Conservation (phyloP, 2,329 filamentous ascomycete genomes). For the Diplodia seriata region DNA sequence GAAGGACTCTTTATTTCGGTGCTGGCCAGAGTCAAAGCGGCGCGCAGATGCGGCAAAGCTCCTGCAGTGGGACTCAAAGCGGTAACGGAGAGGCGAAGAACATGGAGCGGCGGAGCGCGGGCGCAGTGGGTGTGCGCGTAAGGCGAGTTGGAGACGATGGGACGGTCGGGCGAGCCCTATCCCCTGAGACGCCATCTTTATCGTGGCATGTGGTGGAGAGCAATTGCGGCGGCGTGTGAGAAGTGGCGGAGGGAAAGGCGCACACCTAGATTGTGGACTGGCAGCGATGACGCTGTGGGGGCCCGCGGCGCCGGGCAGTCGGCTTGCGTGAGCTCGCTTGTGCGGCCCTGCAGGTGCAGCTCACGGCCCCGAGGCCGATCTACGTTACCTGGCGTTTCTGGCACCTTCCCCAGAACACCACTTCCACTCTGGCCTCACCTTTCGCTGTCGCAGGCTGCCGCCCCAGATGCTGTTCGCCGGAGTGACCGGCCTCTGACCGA, state of each 20-base stretch:
- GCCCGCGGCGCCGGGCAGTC: conserved; percentile 18
- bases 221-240: neutral
- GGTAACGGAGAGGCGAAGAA: conserved; percentile 36
- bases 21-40: conserved; percentile 49
- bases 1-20: conserved; percentile 61
- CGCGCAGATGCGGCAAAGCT: conserved; percentile 52
- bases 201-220: conserved; percentile 25
- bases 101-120: conserved; percentile 32
- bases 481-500: neutral
- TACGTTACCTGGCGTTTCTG: conserved; percentile 22
- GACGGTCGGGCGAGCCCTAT: conserved; percentile 29
- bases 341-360: conserved; percentile 23
- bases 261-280: neutral
- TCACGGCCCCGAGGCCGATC: conserved; percentile 9
- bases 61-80: conserved; percentile 30
- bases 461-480: conserved; percentile 8
- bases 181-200: conserved; percentile 20
- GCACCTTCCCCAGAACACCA: conserved; percentile 19
- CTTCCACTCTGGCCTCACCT: conserved; percentile 17
- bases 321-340: conserved; percentile 22
- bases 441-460: neutral
- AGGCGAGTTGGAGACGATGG: conserved; percentile 6
- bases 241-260: conserved; percentile 3
- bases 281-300: conserved; percentile 30
- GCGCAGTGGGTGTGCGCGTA: conserved; percentile 33